Evolutionary conservation across 805 yeast genomes (phyloP).

Genomic region (Teunomyces barrocoloradensis): DNA sequence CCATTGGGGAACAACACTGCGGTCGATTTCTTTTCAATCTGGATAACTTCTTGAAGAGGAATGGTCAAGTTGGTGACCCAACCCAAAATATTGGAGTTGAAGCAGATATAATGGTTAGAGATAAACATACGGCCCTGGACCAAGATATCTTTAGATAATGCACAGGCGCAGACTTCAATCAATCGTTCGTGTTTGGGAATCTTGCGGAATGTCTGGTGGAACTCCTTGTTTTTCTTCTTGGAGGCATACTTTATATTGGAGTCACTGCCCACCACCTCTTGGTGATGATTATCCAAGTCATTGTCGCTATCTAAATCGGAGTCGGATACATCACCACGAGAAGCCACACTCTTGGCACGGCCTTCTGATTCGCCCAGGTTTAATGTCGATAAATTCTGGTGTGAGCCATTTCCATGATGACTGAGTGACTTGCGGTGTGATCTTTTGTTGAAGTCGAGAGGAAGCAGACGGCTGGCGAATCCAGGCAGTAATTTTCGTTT

Average conservation of each 20-base stretch:
- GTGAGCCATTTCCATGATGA: slow-evolving; percentile 8
- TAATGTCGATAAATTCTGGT: background rate
- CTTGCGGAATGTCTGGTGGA: slow-evolving; percentile 69
- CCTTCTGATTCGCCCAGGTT: background rate
- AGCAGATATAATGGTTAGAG: slow-evolving; percentile 75
- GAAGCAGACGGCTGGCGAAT: slow-evolving; percentile 11
- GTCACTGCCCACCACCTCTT: slow-evolving; percentile 4
- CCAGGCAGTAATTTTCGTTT: slow-evolving; percentile 18
- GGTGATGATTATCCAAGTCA: slow-evolving; percentile 6
- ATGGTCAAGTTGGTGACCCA: slow-evolving; percentile 85
- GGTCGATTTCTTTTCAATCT: slow-evolving; percentile 77
- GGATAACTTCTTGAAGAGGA: slow-evolving; percentile 64
- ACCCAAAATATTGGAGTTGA: slow-evolving; percentile 82
- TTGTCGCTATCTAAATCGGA: slow-evolving; percentile 1
- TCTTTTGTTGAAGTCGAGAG: slow-evolving; percentile 18
- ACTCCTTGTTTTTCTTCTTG: slow-evolving; percentile 52
- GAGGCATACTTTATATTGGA: slow-evolving; percentile 11
- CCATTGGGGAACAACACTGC: slow-evolving; percentile 93
- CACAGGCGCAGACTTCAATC: slow-evolving; percentile 87
- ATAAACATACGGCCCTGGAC: slow-evolving; percentile 86
- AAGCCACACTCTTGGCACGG: background rate
- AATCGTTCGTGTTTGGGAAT: slow-evolving; percentile 69
- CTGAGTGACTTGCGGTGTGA: slow-evolving; percentile 18
- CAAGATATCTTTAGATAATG: slow-evolving; percentile 79
- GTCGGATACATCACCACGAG: background rate